Conservation (phyloP, 331 rosid genomes). For the Ulmus americana region DNA sequence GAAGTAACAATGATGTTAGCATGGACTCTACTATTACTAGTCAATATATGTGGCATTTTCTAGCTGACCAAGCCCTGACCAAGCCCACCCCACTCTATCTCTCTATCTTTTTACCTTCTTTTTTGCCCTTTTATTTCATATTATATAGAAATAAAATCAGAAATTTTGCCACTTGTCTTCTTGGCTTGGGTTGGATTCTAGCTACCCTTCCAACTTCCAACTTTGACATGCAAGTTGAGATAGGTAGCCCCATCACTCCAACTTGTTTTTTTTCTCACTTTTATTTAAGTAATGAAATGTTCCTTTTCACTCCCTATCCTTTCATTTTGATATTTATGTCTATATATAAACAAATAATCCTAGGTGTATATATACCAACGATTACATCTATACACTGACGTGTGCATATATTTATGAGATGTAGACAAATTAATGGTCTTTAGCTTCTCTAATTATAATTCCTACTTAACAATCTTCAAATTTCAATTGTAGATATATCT, state of each 20-base stretch:
- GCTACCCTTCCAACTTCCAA: not conserved
- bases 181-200: not conserved
- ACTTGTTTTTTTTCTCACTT: not conserved
- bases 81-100: no score
- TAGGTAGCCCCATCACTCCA: not conserved
- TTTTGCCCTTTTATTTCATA: no score
- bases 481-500: no score
- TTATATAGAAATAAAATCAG: not conserved
- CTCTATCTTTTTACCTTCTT: no score
- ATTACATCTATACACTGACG: not conserved
- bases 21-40: no score
- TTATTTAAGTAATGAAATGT: not conserved
- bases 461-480: no score
- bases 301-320: not conserved
- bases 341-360: not conserved
- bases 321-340: not conserved
- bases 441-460: no score
- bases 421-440: not conserved
- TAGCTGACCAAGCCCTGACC: no score
- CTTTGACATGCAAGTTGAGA: not conserved
- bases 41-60: no score
- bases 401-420: not conserved
- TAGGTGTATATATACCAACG: not conserved
- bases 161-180: not conserved
- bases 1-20: no score